A percentile compares a stretch with the other conserved stretches of the same genome.
Conservation (phyloP, 73 alveolate species). For the Blepharisma japonicum region DNA sequence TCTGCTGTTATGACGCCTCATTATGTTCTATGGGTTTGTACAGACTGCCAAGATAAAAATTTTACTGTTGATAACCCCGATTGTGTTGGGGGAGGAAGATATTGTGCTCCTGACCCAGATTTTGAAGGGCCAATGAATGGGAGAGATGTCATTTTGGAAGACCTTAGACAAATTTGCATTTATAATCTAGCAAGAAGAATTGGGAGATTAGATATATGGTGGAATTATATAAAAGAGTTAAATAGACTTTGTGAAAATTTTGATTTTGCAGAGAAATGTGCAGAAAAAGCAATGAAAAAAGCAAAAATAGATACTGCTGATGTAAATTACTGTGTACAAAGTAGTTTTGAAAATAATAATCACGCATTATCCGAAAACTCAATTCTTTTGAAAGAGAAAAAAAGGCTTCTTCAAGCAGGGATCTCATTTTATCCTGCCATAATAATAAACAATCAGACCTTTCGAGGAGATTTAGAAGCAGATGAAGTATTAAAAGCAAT, state of each 20-base stretch:
- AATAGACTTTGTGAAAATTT: conserved; percentile 53
- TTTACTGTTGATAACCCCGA: conserved; percentile 38
- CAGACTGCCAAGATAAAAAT: conserved; percentile 37
- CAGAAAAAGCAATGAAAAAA: conserved; percentile 35
- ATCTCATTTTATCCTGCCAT: conserved; percentile 47
- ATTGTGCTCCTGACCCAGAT: conserved; percentile 52
- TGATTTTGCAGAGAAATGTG: conserved; percentile 49
- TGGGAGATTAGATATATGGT: conserved; percentile 42
- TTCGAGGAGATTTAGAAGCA: conserved; percentile 60
- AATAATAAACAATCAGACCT: conserved; percentile 49
- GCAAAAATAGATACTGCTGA: conserved; percentile 36
- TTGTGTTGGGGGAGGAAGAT: conserved; percentile 56
- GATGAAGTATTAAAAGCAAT: conserved; percentile 51
- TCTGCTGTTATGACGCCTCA: conserved; percentile 44
- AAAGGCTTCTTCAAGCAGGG: conserved; percentile 34
- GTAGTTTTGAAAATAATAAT: conserved; percentile 36
- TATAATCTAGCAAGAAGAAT: conserved; percentile 37
- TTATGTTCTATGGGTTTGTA: conserved; percentile 53
- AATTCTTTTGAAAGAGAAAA: conserved; percentile 45
- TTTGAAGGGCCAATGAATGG: conserved; percentile 44
- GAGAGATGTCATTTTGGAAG: conserved; percentile 64
- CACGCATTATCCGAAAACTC: conserved; percentile 37
- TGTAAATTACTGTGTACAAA: conserved; percentile 42
- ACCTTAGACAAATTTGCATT: conserved; percentile 76
- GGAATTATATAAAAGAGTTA: conserved; percentile 65